Evolutionary conservation across 2,329 filamentous ascomycete species (phyloP), one percentile per base, ranked within the genome.

Genomic region (Phialophora tarda): DNA sequence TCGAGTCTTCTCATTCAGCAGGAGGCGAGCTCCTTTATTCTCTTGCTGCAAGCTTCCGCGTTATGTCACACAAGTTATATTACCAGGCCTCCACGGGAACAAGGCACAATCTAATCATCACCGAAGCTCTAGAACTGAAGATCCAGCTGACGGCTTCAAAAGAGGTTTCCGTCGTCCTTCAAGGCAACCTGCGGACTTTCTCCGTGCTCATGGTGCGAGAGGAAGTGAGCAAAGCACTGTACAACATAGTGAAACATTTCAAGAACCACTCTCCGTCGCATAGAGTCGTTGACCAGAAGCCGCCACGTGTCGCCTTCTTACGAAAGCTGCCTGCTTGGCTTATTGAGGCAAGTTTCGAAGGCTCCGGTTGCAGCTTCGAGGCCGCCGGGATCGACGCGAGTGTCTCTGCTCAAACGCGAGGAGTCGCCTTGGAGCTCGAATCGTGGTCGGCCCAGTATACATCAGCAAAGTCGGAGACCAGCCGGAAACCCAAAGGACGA

Each of bases 1-100:
- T 96, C 56, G 95, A 99, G 75, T 97, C 95, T 0, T 97, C 93
- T n/a, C 95, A 99, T 78, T 95, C 92, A 2, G 84, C 90, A 0
- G 87, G 92, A 41, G 91, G 91, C 64, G 91, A 96, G 38, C 81
- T 93, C 3, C 91, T 97, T 75, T 99, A 99, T 78, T 92, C 91
- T 4, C 81, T 99, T 0, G 88, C 88, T 14, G 92, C 93, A 0
- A 90, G 91, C 3, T 88, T 96, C 75, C 86, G 95, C 54, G 82
- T 98, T 65, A 89, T 94, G 69, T 91, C 92, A 0, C 93, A 97
- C 75, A 87, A 92, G 70, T 84, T 99, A 0, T 99, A 98, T 77
- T 99, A 99, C 75, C 96, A 97, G 75, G 97, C 93, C 0, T 89
- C 90, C 24, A 86, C 88, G 10, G 91, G 93, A 4, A 87, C 88